Conservation (phyloP, 2,329 filamentous ascomycete genomes). For the Sporothrix dimorphospora region DNA sequence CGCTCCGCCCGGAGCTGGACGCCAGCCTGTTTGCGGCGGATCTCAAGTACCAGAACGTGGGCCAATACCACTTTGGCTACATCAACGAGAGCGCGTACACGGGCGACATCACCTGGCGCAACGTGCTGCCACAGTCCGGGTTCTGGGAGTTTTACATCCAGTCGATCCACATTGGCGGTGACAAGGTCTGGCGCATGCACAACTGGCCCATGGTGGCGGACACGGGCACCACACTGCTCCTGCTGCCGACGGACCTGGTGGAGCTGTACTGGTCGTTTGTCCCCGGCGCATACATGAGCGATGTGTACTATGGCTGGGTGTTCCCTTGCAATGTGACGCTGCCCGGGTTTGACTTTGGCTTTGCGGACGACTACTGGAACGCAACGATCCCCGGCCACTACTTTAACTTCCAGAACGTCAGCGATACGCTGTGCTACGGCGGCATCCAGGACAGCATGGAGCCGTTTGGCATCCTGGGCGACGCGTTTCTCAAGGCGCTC, state of each 20-base stretch:
- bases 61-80: constrained; percentile 56
- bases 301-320: constrained; percentile 52
- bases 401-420: constrained; percentile 54
- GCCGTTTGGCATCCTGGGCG: constrained; percentile 70
- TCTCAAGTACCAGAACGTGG: constrained; percentile 51
- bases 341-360: constrained; percentile 56
- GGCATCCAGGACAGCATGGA: constrained; percentile 66
- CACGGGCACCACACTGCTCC: constrained; percentile 69
- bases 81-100: constrained; percentile 47
- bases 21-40: constrained; percentile 54
- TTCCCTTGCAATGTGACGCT: constrained; percentile 56
- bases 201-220: constrained; percentile 62
- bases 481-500: constrained; percentile 76
- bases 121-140: constrained; percentile 56
- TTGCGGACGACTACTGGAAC: constrained; percentile 48
- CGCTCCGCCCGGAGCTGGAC: constrained; percentile 47
- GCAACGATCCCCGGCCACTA: constrained; percentile 55
- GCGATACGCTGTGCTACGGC: constrained; percentile 67
- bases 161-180: constrained; percentile 42
- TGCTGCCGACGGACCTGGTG: constrained; percentile 60
- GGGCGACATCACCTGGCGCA: constrained; percentile 49
- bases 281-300: constrained; percentile 53
- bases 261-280: constrained; percentile 63
- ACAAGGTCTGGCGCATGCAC: constrained; percentile 44
- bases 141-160: constrained; percentile 48